Percentiles rank a stretch among this genome's conserved stretches.
Evolutionary conservation across 805 yeast genomes (phyloP).

Genomic region (Wickerhamomyces xylosicus): DNA sequence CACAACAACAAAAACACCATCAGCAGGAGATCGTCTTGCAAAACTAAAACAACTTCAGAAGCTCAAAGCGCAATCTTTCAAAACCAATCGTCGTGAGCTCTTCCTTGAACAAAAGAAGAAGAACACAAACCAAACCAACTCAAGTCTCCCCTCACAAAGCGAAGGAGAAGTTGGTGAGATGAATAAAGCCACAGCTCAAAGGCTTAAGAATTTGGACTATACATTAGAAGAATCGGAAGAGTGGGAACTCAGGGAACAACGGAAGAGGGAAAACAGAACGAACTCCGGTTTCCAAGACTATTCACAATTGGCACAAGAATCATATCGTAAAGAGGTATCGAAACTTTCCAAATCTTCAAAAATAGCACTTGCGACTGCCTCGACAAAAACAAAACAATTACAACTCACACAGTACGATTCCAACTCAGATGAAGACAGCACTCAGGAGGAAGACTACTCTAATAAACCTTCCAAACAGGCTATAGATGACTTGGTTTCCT

Average conservation of each 20-base stretch:
- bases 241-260: conserved; percentile 39
- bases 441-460: not conserved
- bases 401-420: not conserved
- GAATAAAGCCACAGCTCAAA: not conserved
- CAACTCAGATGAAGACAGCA: not conserved
- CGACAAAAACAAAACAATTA: not conserved
- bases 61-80: conserved; percentile 20
- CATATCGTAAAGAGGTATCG: conserved; percentile 40
- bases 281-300: conserved; percentile 37
- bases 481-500: conserved; percentile 10
- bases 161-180: not conserved
- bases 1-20: not conserved
- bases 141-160: conserved; percentile 6
- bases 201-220: conserved; percentile 30
- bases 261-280: conserved; percentile 18
- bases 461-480: conserved; percentile 28
- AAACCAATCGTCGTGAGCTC: conserved; percentile 27
- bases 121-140: conserved; percentile 14
- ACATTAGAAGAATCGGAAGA: conserved; percentile 54
- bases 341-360: not conserved
- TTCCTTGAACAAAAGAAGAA: conserved; percentile 23
- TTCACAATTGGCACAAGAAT: conserved; percentile 45
- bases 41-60: conserved; percentile 21
- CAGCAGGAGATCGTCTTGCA: conserved; percentile 4
- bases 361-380: too few species aligned